Conservation (phyloP, 1,139 yeast genomes). For the Scheffersomyces cryptocercus region DNA sequence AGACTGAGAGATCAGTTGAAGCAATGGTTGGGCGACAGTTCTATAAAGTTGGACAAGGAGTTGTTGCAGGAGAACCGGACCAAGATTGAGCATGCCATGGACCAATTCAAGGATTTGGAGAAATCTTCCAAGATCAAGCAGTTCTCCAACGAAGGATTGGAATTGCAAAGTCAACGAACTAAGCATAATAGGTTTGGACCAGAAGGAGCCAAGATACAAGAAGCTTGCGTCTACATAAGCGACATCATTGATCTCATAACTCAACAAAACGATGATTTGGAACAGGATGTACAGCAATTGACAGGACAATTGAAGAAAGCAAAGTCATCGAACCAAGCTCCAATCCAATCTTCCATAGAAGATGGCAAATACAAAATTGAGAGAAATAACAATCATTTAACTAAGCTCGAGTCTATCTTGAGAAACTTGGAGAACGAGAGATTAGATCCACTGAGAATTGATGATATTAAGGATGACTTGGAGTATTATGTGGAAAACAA, state of each 20-base stretch:
- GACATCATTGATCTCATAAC: constrained; percentile 80
- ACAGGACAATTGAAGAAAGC: constrained; percentile 49
- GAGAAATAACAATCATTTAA: constrained; percentile 78
- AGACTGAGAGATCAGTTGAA: constrained; percentile 94
- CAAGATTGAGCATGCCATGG: constrained; percentile 92
- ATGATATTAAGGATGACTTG: constrained; percentile 84
- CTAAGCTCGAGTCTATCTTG: constrained; percentile 74
- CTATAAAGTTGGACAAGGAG: constrained; percentile 84
- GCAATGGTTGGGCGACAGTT: constrained; percentile 91
- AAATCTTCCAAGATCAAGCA: constrained; percentile 95
- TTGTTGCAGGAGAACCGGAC: constrained; percentile 76
- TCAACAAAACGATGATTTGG: constrained; percentile 77
- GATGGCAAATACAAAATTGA: constrained; percentile 67
- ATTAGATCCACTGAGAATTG: constrained; percentile 78
- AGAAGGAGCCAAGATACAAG: constrained; percentile 69
- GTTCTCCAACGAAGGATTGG: constrained; percentile 90
- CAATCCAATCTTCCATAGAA: constrained; percentile 53
- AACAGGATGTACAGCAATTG: constrained; percentile 70
- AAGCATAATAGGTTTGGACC: constrained; percentile 54
- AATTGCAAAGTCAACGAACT: constrained; percentile 54
- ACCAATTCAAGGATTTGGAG: constrained; percentile 92
- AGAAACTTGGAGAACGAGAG: constrained; percentile 81
- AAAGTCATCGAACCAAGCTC: constrained; percentile 38
- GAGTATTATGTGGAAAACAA: constrained; percentile 93
- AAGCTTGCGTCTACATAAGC: constrained; percentile 70